Evolutionary conservation across 345 rosid genomes (phyloP).

Genomic region (Mallotus nudiflorus): DNA sequence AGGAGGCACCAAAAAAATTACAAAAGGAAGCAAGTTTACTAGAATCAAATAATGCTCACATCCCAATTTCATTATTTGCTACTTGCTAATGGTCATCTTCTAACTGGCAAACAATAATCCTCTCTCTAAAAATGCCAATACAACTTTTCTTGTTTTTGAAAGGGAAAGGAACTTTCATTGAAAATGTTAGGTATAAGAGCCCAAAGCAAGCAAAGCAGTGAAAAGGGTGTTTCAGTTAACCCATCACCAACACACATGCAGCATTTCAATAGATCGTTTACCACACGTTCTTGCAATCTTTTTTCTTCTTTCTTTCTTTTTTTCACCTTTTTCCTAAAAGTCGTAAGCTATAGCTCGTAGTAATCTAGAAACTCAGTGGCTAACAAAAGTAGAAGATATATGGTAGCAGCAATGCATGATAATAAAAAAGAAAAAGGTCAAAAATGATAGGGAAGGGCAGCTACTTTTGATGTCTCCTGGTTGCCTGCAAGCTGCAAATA

Average conservation of each 20-base stretch:
- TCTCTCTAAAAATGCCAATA: not conserved
- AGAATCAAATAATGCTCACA: no score
- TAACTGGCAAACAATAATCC: no score
- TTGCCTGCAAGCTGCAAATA: conserved; percentile 39
- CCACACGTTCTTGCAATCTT: not conserved
- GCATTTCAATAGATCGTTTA: not conserved
- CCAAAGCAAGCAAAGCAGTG: not conserved
- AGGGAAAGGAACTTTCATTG: not conserved
- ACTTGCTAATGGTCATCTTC: no score
- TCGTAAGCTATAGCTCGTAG: no score
- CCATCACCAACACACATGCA: not conserved
- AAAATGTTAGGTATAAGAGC: conserved; percentile 10
- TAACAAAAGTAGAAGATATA: not conserved
- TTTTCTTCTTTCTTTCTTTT: no score
- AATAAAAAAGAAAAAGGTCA: not conserved
- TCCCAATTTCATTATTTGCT: no score
- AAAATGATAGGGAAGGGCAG: conserved; percentile 6
- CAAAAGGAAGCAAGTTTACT: no score
- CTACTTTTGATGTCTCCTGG: conserved; percentile 33
- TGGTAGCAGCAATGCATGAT: no score
- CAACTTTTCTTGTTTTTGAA: not conserved
- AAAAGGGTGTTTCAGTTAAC: not conserved
- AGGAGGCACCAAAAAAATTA: no score
- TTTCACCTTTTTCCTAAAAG: no score
- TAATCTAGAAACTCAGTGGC: not conserved